Conservation (phyloP, 1,139 yeast genomes). For the Groenewaldozyma auringiensis region DNA sequence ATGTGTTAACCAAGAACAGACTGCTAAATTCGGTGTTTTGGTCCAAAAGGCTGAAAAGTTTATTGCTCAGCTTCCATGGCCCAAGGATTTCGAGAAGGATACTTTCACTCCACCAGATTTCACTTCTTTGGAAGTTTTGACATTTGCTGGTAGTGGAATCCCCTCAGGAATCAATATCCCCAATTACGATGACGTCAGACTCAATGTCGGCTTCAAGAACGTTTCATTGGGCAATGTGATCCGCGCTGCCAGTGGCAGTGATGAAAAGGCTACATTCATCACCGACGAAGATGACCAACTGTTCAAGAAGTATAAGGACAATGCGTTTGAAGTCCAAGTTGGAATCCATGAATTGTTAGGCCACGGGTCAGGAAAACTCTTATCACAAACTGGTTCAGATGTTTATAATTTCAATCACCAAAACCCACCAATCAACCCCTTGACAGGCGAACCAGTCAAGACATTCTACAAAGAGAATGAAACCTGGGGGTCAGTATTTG, state of each 20-base stretch:
- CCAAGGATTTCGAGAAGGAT: constrained; percentile 65
- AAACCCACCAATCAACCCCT: constrained; percentile 48
- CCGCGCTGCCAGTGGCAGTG: constrained; percentile 56
- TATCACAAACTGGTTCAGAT: constrained; percentile 50
- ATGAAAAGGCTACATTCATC: constrained; percentile 66
- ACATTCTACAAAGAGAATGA: constrained; percentile 72
- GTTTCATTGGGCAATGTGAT: constrained; percentile 82
- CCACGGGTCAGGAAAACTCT: constrained; percentile 83
- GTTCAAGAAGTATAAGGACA: constrained; percentile 67
- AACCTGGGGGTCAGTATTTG: constrained; percentile 86
- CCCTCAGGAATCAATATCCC: constrained; percentile 94
- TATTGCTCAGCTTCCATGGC: constrained; percentile 72
- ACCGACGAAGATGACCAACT: constrained; percentile 43
- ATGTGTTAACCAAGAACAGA: constrained; percentile 83
- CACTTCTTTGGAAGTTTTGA: constrained; percentile 79
- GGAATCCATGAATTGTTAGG: constrained; percentile 88
- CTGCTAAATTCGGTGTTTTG: constrained; percentile 65
- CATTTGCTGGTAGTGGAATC: constrained; percentile 82
- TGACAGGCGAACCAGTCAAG: constrained; percentile 49
- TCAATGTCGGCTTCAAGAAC: constrained; percentile 77
- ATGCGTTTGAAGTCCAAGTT: constrained; percentile 85
- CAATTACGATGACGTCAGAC: constrained; percentile 80
- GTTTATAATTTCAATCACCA: constrained; percentile 60
- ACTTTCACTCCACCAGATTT: constrained; percentile 87
- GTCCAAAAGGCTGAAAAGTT: constrained; percentile 60